These are phyloP conservation scores for Pistacia integerrima DNA, from an alignment of 345 rosid species.

Conservation along the genomic window DNA sequence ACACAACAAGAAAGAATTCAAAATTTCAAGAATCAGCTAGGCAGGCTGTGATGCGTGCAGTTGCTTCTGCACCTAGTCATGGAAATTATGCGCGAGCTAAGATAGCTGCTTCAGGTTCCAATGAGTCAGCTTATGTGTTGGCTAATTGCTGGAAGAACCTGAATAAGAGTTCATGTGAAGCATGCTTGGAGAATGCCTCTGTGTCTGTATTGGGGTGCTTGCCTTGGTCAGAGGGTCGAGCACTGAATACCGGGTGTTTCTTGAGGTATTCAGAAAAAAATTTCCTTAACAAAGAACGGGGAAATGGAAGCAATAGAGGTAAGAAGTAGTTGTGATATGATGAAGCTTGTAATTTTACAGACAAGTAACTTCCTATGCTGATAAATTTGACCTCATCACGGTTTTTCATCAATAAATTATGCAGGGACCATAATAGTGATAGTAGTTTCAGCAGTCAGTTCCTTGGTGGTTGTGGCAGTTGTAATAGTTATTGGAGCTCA, in stretches of 20 bases:
- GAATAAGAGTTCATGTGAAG: slow-evolving; percentile 58
- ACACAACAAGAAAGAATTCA: slow-evolving; percentile 41
- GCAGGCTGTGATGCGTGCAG: slow-evolving; percentile 46
- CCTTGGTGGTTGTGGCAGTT: slow-evolving; percentile 59
- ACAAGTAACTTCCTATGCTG: background rate
- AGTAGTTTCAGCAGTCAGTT: slow-evolving; percentile 70
- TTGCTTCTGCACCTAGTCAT: slow-evolving; percentile 45
- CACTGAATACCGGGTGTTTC: slow-evolving; percentile 85
- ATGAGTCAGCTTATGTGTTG: slow-evolving; percentile 63
- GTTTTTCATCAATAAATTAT: slow-evolving; percentile 24
- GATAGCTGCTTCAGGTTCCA: slow-evolving; percentile 38
- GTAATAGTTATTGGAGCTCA: slow-evolving; percentile 55
- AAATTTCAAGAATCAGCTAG: slow-evolving; percentile 49
- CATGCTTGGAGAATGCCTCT: slow-evolving; percentile 76
- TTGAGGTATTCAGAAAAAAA: slow-evolving; percentile 76
- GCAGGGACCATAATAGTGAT: slow-evolving; percentile 63
- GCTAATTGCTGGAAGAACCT: slow-evolving; percentile 84
- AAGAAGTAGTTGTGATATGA: background rate
- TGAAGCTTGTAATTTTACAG: background rate
- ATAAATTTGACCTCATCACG: slow-evolving; percentile 4
- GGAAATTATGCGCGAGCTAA: slow-evolving; percentile 51
- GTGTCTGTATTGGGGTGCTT: slow-evolving; percentile 58
- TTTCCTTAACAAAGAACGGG: slow-evolving; percentile 63
- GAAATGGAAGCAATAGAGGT: slow-evolving; percentile 68
- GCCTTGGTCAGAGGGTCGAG: slow-evolving; percentile 90